Conservation (phyloP, 2,329 filamentous ascomycete species). For the Alternaria arbusti region DNA sequence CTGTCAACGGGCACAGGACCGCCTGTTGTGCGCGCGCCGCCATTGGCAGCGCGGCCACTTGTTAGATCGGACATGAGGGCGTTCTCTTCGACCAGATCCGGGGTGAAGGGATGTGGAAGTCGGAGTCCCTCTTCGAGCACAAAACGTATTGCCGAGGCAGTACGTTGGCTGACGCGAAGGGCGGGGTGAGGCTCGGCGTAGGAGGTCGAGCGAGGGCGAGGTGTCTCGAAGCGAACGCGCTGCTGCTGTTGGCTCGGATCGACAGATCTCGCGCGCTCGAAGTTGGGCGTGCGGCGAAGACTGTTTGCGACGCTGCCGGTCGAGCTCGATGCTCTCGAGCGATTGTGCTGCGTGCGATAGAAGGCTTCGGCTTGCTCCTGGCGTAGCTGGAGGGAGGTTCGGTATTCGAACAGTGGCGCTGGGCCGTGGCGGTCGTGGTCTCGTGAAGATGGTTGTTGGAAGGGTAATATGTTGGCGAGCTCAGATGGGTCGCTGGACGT, state of each 20-base stretch:
- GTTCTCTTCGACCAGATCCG: conserved; percentile 85
- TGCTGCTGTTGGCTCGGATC: conserved; percentile 48
- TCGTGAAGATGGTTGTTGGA: conserved; percentile 39
- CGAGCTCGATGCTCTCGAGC: conserved; percentile 59
- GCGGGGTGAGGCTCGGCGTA: conserved; percentile 58
- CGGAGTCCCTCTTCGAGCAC: conserved; percentile 89
- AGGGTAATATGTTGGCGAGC: conserved; percentile 40
- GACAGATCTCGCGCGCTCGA: conserved; percentile 55
- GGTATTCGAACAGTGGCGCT: conserved; percentile 36
- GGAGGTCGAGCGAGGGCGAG: conserved; percentile 39
- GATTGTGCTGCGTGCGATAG: conserved; percentile 43
- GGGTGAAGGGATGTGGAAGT: conserved; percentile 80
- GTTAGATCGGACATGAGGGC: conserved; percentile 89
- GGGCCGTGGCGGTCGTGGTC: conserved; percentile 42
- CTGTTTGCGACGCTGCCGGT: conserved; percentile 58
- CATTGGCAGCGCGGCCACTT: conserved; percentile 64
- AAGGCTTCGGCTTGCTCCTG: conserved; percentile 49
- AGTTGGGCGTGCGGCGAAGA: conserved; percentile 61
- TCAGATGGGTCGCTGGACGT: conserved; percentile 33
- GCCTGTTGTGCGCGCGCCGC: conserved; percentile 60
- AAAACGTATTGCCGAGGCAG: conserved; percentile 89
- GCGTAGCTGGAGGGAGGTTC: conserved; percentile 51
- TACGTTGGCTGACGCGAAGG: conserved; percentile 78
- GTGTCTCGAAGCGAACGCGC: conserved; percentile 44
- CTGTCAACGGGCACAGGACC: conserved; percentile 62